Evolutionary conservation across 495 filamentous ascomycete genomes (phyloP), one percentile per base, ranked within the genome.

Genomic region (Penicillium cinerascens): DNA sequence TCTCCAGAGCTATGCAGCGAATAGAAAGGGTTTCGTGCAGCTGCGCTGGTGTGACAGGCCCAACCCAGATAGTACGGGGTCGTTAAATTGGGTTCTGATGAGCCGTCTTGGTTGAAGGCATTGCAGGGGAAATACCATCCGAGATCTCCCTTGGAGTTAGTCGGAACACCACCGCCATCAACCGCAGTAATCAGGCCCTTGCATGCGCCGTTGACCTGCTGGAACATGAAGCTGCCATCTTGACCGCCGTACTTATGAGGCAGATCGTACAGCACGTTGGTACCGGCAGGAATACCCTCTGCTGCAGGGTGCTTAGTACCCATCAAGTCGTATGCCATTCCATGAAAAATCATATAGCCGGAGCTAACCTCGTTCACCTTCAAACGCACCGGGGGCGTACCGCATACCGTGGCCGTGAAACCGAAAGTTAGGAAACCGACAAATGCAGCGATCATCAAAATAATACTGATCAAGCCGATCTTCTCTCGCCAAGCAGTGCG

Each of bases 121-220:
- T 74, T 82, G 77, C 95, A 99, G 0, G 95, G 95, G 66, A 97
- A 96, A 66, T 99, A 99, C 92, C 93, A 99, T 0, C 87, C 95
- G 47, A 99, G 72, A 51, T 95, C 82, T 2, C 85, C 82, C 46
- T 79, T 74, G 2, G 63, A 70, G 59, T 96, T 84, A 0, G 85
- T 88, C 2, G 91, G 91, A 10, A 99, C 83, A 59, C 87, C 85
- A 3, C 92, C 92, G 18, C 72, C 78, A 2, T 78, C 70, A 3
- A 84, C 80, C 0, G 77, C 70, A 2, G 80, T 95, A 61, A 99
- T 95, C 6, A 97, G 68, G 2, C 81, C 89, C 70, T 97, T 99
- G 80, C 95, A 99, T 47, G 87, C 88, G 16, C 93, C 95, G 60
- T 99, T 99, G 65, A 99, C 95, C 60, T 97, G 93, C 67, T 99